Percentiles rank a stretch among this genome's conserved stretches.
Conservation (phyloP, 2,329 filamentous ascomycete genomes). For the Colletotrichum paranaense region DNA sequence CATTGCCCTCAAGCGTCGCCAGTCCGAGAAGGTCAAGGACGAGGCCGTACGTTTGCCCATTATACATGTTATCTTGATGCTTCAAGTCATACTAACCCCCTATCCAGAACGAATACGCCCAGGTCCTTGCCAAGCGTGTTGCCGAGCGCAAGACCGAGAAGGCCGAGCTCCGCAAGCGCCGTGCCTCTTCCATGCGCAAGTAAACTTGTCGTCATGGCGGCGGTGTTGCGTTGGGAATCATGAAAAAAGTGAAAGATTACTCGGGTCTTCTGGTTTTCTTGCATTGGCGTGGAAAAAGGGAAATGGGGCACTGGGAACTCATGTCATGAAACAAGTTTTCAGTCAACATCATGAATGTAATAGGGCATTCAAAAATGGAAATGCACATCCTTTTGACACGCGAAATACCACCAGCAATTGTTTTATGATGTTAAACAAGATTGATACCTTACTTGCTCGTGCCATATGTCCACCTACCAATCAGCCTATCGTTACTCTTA, state of each 20-base stretch:
- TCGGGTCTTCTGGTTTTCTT: constrained; percentile 54
- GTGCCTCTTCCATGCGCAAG: constrained; percentile 95
- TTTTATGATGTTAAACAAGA: neutral
- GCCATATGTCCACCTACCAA: neutral
- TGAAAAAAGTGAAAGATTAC: constrained; percentile 39
- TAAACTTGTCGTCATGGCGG: constrained; percentile 58
- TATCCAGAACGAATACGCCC: constrained; percentile 90
- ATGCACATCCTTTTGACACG: constrained; percentile 43
- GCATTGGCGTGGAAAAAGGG: constrained; percentile 51
- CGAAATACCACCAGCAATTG: constrained; percentile 34
- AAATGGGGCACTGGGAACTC: constrained; percentile 37
- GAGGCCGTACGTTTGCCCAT: constrained; percentile 81
- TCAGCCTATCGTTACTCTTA: too few species aligned
- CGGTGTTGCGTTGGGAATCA: constrained; percentile 40
- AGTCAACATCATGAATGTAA: constrained; percentile 47
- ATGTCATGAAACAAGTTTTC: constrained; percentile 12
- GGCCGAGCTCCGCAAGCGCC: constrained; percentile 94
- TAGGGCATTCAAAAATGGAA: constrained; percentile 50
- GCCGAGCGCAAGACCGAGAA: constrained; percentile 95
- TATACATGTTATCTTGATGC: neutral
- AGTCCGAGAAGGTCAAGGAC: constrained; percentile 97
- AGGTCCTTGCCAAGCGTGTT: constrained; percentile 96
- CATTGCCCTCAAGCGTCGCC: constrained; percentile 97
- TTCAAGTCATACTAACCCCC: constrained; percentile 48
- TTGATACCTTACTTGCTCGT: neutral